These are phyloP conservation scores for Periconia macrospinosa DNA, from an alignment of 2,329 filamentous ascomycete genomes.

Conservation along the genomic window DNA sequence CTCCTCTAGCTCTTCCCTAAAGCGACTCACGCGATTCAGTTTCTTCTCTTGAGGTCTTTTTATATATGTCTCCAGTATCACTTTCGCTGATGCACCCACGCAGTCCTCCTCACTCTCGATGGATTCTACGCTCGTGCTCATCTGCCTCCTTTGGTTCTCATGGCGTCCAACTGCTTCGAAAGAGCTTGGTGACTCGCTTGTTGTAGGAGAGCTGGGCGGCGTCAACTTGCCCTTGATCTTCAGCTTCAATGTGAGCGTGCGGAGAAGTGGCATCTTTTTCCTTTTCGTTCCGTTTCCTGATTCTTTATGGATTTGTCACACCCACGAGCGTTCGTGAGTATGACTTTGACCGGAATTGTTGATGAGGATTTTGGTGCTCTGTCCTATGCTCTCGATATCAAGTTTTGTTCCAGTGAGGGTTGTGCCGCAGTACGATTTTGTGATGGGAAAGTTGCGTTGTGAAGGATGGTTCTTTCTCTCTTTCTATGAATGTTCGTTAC, in stretches of 20 bases:
- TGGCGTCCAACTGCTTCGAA: slow-evolving; percentile 30
- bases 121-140: slow-evolving; percentile 19
- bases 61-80: background rate
- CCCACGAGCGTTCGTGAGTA: background rate
- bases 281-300: background rate
- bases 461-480: background rate
- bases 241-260: slow-evolving; percentile 32
- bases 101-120: slow-evolving; percentile 19
- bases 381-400: background rate
- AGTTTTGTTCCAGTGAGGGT: background rate
- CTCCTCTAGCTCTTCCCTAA: slow-evolving; percentile 32
- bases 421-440: background rate
- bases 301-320: background rate
- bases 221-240: slow-evolving; percentile 25
- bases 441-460: background rate
- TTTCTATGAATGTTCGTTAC: background rate
- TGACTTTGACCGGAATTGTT: background rate
- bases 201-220: slow-evolving; percentile 23
- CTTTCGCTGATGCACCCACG: background rate
- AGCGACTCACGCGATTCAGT: slow-evolving; percentile 29
- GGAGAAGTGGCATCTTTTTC: slow-evolving; percentile 32
- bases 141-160: slow-evolving; percentile 12
- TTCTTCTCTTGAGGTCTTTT: slow-evolving; percentile 15
- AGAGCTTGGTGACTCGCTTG: slow-evolving; percentile 19
- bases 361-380: no score